These are phyloP conservation scores for Tinospora cordifolia DNA, from an alignment of 164 flowering plant species.

Conservation along the genomic window DNA sequence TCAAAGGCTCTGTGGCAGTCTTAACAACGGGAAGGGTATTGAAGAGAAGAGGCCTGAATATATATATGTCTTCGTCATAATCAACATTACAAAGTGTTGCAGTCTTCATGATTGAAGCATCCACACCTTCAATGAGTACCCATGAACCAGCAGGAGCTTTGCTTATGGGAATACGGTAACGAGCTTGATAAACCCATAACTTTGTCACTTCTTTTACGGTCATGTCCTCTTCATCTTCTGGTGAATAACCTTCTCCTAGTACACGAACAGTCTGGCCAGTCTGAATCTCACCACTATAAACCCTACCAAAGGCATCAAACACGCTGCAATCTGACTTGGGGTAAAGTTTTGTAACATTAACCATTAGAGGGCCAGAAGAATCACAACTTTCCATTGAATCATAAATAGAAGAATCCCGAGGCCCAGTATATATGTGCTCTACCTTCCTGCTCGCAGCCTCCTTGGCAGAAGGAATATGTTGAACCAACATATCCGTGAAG, in stretches of 20 bases:
- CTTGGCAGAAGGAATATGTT: constrained; percentile 89
- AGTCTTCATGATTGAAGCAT: constrained; percentile 97
- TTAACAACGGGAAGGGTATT: constrained; percentile 95
- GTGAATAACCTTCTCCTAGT: constrained; percentile 97
- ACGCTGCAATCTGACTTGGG: constrained; percentile 97
- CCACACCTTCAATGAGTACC: constrained; percentile 99
- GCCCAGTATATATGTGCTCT: constrained; percentile 86
- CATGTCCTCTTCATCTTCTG: constrained; percentile 99
- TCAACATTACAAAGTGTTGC: constrained; percentile 85
- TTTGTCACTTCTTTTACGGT: constrained; percentile 90
- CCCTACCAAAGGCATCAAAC: constrained; percentile 99
- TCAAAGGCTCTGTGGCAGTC: constrained; percentile 95
- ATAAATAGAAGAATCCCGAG: constrained; percentile 53
- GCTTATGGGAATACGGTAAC: constrained; percentile 82
- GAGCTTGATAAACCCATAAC: constrained; percentile 94
- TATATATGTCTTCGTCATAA: constrained; percentile 81
- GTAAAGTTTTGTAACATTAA: constrained; percentile 86
- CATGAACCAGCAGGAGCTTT: constrained; percentile 98
- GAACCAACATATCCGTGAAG: constrained; percentile 95
- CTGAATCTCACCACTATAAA: constrained; percentile 81
- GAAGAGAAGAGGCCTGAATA: constrained; percentile 86
- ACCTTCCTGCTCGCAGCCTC: constrained; percentile 73
- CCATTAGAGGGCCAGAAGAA: constrained; percentile 87
- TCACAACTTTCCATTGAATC: constrained; percentile 79
- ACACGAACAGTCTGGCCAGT: constrained; percentile 91